Evolutionary conservation across 169 alveolate genomes (phyloP).

Genomic region (Amoebophrya sp.): DNA sequence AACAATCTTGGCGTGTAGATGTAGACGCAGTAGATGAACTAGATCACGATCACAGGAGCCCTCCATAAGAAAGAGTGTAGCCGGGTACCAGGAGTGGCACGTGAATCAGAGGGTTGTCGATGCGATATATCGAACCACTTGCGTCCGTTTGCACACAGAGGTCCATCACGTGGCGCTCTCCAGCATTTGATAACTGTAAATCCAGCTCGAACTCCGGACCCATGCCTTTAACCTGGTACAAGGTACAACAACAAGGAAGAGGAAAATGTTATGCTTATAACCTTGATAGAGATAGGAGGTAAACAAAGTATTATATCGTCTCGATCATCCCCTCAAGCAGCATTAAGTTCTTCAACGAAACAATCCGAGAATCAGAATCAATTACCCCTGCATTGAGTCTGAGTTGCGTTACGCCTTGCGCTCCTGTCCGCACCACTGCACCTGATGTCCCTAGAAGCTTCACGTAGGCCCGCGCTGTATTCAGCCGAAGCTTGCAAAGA

Average conservation of each 20-base stretch:
- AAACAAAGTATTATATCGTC: background rate
- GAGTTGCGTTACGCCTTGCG: conserved; percentile 3
- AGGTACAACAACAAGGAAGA: background rate
- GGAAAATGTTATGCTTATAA: background rate
- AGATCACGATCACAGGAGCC: too few relatives aligned
- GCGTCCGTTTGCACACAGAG: background rate
- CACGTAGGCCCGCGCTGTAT: conserved; percentile 1
- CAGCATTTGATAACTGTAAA: background rate
- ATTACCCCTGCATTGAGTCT: background rate
- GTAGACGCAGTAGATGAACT: too few relatives aligned
- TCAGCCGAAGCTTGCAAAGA: conserved; percentile 53
- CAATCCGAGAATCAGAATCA: too few relatives aligned
- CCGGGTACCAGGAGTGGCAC: background rate
- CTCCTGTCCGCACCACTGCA: background rate
- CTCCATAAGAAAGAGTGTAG: too few relatives aligned
- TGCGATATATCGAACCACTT: background rate
- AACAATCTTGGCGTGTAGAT: too few relatives aligned
- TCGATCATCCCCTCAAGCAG: background rate
- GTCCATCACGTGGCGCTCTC: background rate
- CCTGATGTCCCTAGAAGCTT: background rate
- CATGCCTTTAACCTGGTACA: background rate
- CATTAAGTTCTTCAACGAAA: background rate
- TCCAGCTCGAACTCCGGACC: conserved; percentile 4
- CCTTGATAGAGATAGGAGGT: background rate
- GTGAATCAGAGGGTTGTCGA: background rate